A percentile compares a stretch with the other conserved stretches of the same genome.
Evolutionary conservation across 257 asterid genomes (phyloP).

Genomic region (Coffea canephora): DNA sequence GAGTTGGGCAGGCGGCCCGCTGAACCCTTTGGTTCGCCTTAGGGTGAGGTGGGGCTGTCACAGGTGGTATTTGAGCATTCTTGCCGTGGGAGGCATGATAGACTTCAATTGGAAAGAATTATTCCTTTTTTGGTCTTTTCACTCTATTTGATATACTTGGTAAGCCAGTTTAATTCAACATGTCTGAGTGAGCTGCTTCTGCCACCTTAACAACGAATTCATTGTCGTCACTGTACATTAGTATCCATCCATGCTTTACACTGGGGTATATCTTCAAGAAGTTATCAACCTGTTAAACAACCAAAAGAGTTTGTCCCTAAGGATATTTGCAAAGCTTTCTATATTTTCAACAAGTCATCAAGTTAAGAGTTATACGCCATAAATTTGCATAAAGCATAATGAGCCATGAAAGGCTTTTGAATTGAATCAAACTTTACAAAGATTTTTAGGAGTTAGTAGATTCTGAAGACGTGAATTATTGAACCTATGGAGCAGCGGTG

Average conservation of each 20-base stretch:
- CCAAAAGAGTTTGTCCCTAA: not conserved
- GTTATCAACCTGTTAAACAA: conserved; percentile 46
- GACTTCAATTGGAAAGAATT: too few species aligned
- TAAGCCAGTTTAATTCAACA: conserved; percentile 49
- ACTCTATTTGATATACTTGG: not conserved
- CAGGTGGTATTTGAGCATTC: too few species aligned
- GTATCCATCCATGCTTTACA: not conserved
- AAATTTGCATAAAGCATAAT: not conserved
- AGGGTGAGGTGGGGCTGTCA: too few species aligned
- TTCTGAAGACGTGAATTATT: not conserved
- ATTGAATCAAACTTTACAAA: not conserved
- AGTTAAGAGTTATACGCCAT: not conserved
- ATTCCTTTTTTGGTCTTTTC: too few species aligned
- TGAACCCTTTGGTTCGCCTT: too few species aligned
- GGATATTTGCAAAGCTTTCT: not conserved
- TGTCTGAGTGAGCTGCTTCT: conserved; percentile 26
- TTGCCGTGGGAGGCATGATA: too few species aligned
- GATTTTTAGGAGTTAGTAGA: not conserved
- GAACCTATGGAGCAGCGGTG: not conserved
- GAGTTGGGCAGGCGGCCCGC: too few species aligned
- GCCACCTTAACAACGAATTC: not conserved
- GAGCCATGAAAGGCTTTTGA: not conserved
- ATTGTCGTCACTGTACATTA: not conserved
- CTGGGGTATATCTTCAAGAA: conserved; percentile 24
- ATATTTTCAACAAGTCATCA: not conserved